A percentile compares a stretch with the other conserved stretches of the same genome.
phyloP scores from a whole-genome alignment of 1,284 basidiomycete genomes.

The Hemileia vastatrix region DNA sequence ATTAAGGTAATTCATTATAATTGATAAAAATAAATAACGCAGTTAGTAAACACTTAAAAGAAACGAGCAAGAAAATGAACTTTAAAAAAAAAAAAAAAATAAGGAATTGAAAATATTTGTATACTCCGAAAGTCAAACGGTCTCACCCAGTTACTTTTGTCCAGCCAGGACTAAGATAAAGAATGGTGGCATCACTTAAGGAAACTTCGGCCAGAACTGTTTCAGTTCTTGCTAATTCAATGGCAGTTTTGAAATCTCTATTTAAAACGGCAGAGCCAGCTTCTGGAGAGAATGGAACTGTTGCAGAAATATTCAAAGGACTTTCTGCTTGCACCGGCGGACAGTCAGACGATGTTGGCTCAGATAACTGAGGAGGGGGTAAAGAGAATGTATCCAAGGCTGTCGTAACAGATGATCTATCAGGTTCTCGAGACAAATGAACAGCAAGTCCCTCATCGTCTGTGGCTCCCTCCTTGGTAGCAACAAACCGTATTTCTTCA shows the following conservation, averaged over 20 bases:
- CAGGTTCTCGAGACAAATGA: slow-evolving; percentile 13
- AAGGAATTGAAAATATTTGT: slow-evolving; percentile 20
- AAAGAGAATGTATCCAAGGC: slow-evolving; percentile 9
- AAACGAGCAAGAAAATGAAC: slow-evolving; percentile 6
- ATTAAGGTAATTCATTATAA: neutral
- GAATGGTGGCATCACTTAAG: slow-evolving; percentile 71
- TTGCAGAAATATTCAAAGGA: too few species aligned
- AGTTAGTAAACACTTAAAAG: too few species aligned
- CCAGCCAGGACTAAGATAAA: slow-evolving; percentile 95
- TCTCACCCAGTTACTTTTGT: slow-evolving; percentile 80
- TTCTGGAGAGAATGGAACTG: neutral
- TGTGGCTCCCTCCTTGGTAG: slow-evolving; percentile 69
- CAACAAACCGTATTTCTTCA: slow-evolving; percentile 75
- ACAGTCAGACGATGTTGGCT: too few species aligned
- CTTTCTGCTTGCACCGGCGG: too few species aligned
- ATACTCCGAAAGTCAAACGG: slow-evolving; percentile 9
- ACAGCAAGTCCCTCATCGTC: slow-evolving; percentile 41
- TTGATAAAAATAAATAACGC: neutral
- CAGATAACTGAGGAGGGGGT: neutral
- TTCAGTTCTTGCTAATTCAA: slow-evolving; percentile 83
- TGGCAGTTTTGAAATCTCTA: slow-evolving; percentile 70
- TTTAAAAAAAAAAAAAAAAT: slow-evolving; percentile 17
- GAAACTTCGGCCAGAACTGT: slow-evolving; percentile 93
- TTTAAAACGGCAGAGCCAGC: slow-evolving; percentile 49
- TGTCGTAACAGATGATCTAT: neutral